Base-by-base conservation (phyloP, 2,329 filamentous ascomycete species). In the Alternaria novae-zelandiae region DNA sequence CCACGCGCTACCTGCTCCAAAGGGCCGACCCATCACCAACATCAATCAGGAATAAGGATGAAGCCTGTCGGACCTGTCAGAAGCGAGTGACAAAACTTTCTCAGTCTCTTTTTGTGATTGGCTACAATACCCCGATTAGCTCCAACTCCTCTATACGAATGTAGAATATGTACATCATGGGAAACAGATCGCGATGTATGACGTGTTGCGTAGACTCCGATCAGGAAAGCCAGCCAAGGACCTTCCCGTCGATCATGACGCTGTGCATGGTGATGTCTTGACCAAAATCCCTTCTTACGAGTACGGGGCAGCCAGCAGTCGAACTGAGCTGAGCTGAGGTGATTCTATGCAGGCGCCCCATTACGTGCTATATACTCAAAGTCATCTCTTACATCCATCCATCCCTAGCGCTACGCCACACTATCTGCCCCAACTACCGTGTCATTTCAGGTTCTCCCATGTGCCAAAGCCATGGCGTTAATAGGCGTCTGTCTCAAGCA, bases 181-280 rank as follows among this genome's bases (percentile, higher is more conserved):
- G n/a, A 15, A 20, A 26, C 4, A 15, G 15, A 59, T 41, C 28
- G 32, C 50, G 43, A 59, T 47, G 26, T 32, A 41, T 59, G 49
- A 59, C 57, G 57, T 54, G 30, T 28, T 28, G 45, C n/a, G 25
- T 13, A 36, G 20, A 13, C 49, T 51, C 21, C 28, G 17, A 51
- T 51, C 17, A 1, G 49, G 21, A 21, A 23, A 20, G 32, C 15
- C 17, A 32, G 17, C 49, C 49, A 51, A 32, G 49, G 3, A 32
- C 17, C 20, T 46, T n/a, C n/a, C 15, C 20, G 43, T n/a, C 49
- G 20, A 56, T 56, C 51, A 47, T 56, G 51, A 60, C 51, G 53
- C 54, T 44, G 45, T 36, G 9, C 32, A 57, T 61, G 15, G 45
- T 51, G 23, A 46, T 57, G 17, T 28, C 9, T n/a, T 36, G 30